These are phyloP conservation scores for Alternaria sp. DNA, from an alignment of 2,329 filamentous ascomycete genomes.

Conservation along the genomic window DNA sequence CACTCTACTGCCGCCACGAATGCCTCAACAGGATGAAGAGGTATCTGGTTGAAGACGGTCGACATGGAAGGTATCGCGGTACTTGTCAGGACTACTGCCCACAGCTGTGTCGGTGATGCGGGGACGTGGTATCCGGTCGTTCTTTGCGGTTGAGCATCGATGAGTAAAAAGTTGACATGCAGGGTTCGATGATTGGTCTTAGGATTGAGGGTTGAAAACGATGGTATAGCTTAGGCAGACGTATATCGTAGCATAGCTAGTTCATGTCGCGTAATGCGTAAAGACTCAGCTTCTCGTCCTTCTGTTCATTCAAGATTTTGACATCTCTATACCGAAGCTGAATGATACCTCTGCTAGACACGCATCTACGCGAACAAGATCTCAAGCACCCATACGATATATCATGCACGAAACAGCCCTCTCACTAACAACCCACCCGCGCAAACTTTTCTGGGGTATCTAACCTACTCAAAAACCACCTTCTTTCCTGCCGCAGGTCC, in stretches of 20 bases:
- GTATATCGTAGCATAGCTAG: not conserved
- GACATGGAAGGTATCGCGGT: not conserved
- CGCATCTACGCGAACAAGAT: not conserved
- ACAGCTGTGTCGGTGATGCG: not conserved
- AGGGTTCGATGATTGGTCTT: not conserved
- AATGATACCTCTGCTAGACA: not conserved
- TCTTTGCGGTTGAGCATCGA: not conserved
- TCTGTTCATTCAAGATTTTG: not conserved
- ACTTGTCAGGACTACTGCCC: not conserved
- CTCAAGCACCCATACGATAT: fast-evolving
- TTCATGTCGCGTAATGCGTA: not conserved
- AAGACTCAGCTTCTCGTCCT: not conserved
- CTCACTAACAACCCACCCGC: not conserved
- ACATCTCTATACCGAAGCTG: too few relatives aligned
- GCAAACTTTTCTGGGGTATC: constrained; percentile 8
- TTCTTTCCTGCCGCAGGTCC: constrained; percentile 65
- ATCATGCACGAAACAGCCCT: not conserved
- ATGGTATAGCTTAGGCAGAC: not conserved
- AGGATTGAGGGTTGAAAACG: not conserved
- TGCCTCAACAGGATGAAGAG: not conserved
- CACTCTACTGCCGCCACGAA: not conserved
- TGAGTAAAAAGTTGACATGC: not conserved
- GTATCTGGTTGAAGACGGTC: not conserved
- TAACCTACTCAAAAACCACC: constrained; percentile 63
- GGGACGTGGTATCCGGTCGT: not conserved